Evolutionary conservation across 2,329 filamentous ascomycete genomes (phyloP), one percentile per base, ranked within the genome.

Genomic region (Colletotrichum paranaense): DNA sequence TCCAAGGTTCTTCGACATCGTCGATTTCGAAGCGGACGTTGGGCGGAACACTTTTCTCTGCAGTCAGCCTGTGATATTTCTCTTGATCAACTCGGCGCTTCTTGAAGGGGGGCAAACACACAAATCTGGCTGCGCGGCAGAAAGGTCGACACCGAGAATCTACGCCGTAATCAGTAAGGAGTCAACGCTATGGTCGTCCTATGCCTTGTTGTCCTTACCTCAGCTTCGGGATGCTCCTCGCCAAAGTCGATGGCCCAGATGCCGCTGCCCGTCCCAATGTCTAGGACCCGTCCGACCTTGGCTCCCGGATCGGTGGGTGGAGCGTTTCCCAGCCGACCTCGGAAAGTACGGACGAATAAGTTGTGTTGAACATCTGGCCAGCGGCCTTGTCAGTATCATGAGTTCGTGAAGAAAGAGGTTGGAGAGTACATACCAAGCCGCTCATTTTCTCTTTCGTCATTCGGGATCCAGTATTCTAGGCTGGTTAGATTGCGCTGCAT

Each of bases 261-360:
- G n/a, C 85, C 86, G 6, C 86, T 88, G 0, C 86, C 86, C 1
- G 85, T 87, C 19, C 86, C 86, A 49, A 86, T 76, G 77, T 88
- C 87, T 1, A 88, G 79, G 8, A 84, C 78, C 5, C 78, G 79
- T 6, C 72, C 56, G 14, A 80, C 56, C 16, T 78, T 71, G 8
- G 70, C 72, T 7, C 67, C 77, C 8, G 73, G 62, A 0, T 82
- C 82, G 4, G 75, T 76, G 0, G 78, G 58, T 30, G 74, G 56
- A 2, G 56, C 30, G 4, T 9, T 58, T 14, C 56, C 79, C 0
- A 83, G 76, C 38, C 80, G 79, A 6, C 77, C 78, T 1, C 78
- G 76, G 14, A 82, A 77, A 0, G 81, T 82, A 4, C 83, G 75
- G 0, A 73, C 55, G 46, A 81, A 79, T 0, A 83, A 69, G 52